Conservation (phyloP, 1,284 basidiomycete genomes). For the Ustilago shanxiensis region DNA sequence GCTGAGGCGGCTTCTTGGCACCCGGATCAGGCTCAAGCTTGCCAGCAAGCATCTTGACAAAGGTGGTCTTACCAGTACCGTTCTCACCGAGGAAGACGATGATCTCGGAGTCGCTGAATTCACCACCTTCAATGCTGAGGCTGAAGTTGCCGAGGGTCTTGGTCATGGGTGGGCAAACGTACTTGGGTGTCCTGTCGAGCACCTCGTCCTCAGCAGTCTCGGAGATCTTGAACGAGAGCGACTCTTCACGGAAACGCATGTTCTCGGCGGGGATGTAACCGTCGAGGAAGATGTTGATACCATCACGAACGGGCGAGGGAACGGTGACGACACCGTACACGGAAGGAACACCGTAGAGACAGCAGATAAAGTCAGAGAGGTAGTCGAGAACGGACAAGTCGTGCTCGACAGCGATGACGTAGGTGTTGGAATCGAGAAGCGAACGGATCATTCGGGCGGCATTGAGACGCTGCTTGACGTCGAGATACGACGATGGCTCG, state of each 20-base stretch:
- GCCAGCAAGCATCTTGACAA: slow-evolving; percentile 70
- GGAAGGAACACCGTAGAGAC: slow-evolving; percentile 69
- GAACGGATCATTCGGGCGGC: slow-evolving; percentile 68
- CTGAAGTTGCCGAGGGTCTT: slow-evolving; percentile 68
- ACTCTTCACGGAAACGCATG: slow-evolving; percentile 70
- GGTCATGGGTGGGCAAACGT: slow-evolving; percentile 66
- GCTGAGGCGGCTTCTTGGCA: slow-evolving; percentile 64
- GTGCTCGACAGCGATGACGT: slow-evolving; percentile 70
- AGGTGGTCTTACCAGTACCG: slow-evolving; percentile 70
- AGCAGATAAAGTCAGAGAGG: slow-evolving; percentile 70
- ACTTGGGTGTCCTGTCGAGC: slow-evolving; percentile 59
- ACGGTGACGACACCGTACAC: slow-evolving; percentile 70
- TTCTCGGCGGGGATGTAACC: slow-evolving; percentile 70
- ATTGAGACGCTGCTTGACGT: slow-evolving; percentile 70
- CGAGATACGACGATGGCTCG: slow-evolving; percentile 69
- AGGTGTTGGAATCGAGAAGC: slow-evolving; percentile 67
- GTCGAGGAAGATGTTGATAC: slow-evolving; percentile 70
- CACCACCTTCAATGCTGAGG: slow-evolving; percentile 66
- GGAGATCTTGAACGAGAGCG: slow-evolving; percentile 69
- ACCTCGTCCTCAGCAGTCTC: slow-evolving; percentile 68
- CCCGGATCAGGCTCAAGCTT: slow-evolving; percentile 67
- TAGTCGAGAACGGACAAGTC: slow-evolving; percentile 70
- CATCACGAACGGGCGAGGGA: slow-evolving; percentile 68
- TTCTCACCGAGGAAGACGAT: slow-evolving; percentile 70
- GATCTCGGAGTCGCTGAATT: slow-evolving; percentile 69